Base-by-base conservation (phyloP, 306 rosid species). In the Lathyrus tuberosus region DNA sequence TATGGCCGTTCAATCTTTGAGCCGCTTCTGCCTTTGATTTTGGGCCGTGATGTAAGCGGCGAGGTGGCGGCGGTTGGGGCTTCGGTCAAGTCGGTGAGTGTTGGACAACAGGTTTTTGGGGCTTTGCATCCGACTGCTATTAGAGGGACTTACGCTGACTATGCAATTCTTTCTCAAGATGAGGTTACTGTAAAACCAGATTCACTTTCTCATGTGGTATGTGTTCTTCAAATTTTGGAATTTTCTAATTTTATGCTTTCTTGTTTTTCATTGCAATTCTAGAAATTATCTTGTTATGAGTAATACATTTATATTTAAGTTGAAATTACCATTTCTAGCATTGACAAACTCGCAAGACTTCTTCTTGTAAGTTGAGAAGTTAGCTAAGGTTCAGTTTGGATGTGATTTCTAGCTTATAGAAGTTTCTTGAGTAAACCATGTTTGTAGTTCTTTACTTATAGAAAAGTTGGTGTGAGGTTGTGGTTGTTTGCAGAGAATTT, bases 91-190 rank as follows among this genome's bases (percentile, higher is more conserved):
- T 78, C 86, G 17, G 68, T 91, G 62, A 75, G 65, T 51, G 83
- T 87, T 8, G 97, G 99, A 2, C 84, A 91, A 73, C 82, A 87
- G 69, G 99, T 94, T 76, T 94, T 94, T 69, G 99, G 99, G 78
- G 99, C 99, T 9, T 80, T 94, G 89, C 99, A 91, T 87, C 97
- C 99, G 10, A 94, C 99, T 75, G 97, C 99, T 7, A 56, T 88
- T 13, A 86, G 99, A 83, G 99, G 99, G 70, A 94, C 99, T 79
- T 94, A 94, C 70, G 22, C 95, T 52, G 99, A 94, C 53, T 91
- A 88, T 84, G 96, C 97, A 10, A 78, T 94, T 83, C 97, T 94
- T 59, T 78, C 92, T 0, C 83, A 86, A 53, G 96, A 91, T 4
- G 97, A 95, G 77, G 83, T 95, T 79, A 78, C 88, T 59, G 47